Evolutionary conservation across 2,329 filamentous ascomycete species (phyloP).

Genomic region (Pyrenophora graminea): DNA sequence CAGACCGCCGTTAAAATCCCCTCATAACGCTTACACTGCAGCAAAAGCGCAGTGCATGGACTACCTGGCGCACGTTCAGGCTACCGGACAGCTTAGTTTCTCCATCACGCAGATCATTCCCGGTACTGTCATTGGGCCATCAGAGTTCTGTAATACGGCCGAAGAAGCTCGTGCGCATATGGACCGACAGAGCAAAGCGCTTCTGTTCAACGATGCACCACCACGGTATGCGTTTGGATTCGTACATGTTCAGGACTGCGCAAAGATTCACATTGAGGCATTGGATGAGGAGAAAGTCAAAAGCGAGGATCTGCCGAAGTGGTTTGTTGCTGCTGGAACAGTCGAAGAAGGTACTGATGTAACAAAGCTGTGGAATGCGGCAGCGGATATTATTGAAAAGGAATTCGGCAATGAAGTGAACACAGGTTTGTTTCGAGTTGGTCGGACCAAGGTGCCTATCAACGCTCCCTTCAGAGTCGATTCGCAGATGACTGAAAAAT

Average conservation of each 20-base stretch:
- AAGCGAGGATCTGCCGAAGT: conserved; percentile 27
- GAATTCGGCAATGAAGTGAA: conserved; percentile 24
- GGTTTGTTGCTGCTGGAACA: conserved; percentile 36
- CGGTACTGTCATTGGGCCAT: conserved; percentile 41
- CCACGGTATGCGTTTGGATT: conserved; percentile 43
- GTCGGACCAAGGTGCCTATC: conserved; percentile 28
- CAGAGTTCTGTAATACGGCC: conserved; percentile 32
- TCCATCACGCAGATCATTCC: conserved; percentile 41
- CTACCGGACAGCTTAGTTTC: conserved; percentile 20
- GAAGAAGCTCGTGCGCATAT: conserved; percentile 25
- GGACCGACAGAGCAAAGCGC: conserved; percentile 39
- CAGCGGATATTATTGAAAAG: conserved; percentile 25
- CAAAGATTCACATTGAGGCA: conserved; percentile 37
- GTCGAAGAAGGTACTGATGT: conserved; percentile 26
- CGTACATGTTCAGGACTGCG: conserved; percentile 40
- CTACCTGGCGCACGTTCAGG: conserved; percentile 23
- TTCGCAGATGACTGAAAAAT: conserved; percentile 30
- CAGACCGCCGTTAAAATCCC: conserved; percentile 32
- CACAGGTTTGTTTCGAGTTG: conserved; percentile 27
- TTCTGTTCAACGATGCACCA: conserved; percentile 37
- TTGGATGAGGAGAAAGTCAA: conserved; percentile 25
- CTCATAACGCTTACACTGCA: conserved; percentile 41
- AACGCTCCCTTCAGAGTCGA: conserved; percentile 43
- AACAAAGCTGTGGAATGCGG: conserved; percentile 28
- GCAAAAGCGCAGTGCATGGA: conserved; percentile 43